These are phyloP conservation scores for Annulohypoxylon bovei DNA, from an alignment of 495 filamentous ascomycete genomes.

Conservation along the genomic window DNA sequence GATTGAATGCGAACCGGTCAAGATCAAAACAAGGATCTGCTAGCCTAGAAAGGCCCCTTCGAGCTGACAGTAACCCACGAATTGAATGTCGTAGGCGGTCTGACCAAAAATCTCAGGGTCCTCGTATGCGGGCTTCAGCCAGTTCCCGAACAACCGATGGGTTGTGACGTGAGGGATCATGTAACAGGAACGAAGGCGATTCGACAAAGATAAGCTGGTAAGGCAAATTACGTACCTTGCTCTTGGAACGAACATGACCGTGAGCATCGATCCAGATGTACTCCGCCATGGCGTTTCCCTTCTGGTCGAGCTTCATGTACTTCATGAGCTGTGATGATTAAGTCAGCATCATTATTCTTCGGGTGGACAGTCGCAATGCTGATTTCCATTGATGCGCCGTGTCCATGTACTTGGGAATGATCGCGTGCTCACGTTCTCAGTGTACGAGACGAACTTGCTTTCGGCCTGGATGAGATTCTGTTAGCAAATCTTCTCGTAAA, in stretches of 20 bases:
- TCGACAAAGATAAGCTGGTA: constrained; percentile 40
- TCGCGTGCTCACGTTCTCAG: constrained; percentile 64
- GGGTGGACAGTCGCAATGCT: constrained; percentile 23
- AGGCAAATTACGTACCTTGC: constrained; percentile 66
- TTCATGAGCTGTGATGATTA: constrained; percentile 77
- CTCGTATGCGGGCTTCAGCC: constrained; percentile 4
- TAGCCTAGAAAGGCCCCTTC: constrained; percentile 16
- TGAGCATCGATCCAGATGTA: constrained; percentile 94
- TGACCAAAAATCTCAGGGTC: constrained; percentile 29
- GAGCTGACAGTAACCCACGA: constrained; percentile 25
- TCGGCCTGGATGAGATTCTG: constrained; percentile 63
- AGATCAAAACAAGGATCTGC: constrained; percentile 29
- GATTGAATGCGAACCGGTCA: constrained; percentile 28
- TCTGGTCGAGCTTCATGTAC: constrained; percentile 91
- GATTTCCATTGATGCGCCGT: constrained; percentile 24
- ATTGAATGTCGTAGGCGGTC: constrained; percentile 25
- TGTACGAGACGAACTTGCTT: constrained; percentile 66
- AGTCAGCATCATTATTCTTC: constrained; percentile 35
- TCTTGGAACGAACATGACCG: constrained; percentile 48
- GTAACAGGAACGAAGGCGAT: constrained; percentile 46
- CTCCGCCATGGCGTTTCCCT: constrained; percentile 85
- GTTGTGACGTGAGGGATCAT: constrained; percentile 40
- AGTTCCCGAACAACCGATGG: constrained; percentile 7
- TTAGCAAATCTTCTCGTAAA: constrained; percentile 52
- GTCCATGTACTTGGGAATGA: constrained; percentile 56